A percentile compares a stretch with the other conserved stretches of the same genome.
These are phyloP conservation scores for Alternaria burnsii DNA, from an alignment of 2,329 filamentous ascomycete genomes.

Conservation along the genomic window DNA sequence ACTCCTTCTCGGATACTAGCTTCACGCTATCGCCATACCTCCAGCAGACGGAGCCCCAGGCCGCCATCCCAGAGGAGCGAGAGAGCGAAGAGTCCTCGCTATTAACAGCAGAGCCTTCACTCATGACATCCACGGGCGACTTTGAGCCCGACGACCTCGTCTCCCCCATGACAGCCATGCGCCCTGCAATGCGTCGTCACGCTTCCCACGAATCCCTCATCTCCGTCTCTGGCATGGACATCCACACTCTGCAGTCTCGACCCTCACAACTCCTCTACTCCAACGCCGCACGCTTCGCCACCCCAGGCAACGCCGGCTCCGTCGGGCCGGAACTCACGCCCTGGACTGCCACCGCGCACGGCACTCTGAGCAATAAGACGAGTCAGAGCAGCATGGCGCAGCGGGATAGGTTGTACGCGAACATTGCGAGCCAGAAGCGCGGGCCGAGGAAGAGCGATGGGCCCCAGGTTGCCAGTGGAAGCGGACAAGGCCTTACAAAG, in stretches of 20 bases:
- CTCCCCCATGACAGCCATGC: slow-evolving; percentile 46
- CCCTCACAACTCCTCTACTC: slow-evolving; percentile 75
- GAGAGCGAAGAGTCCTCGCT: slow-evolving; percentile 43
- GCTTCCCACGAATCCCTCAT: slow-evolving; percentile 88
- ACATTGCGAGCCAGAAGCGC: slow-evolving; percentile 39
- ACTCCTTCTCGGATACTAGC: slow-evolving; percentile 41
- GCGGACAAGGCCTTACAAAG: slow-evolving; percentile 54
- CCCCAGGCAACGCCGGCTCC: slow-evolving; percentile 54
- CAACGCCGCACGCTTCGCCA: slow-evolving; percentile 61
- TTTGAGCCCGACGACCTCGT: slow-evolving; percentile 42
- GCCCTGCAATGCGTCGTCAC: slow-evolving; percentile 66
- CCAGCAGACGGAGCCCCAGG: slow-evolving; percentile 30
- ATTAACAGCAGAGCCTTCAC: slow-evolving; percentile 20
- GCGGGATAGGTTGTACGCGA: slow-evolving; percentile 58
- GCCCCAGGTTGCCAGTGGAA: slow-evolving; percentile 16
- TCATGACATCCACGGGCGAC: slow-evolving; percentile 35
- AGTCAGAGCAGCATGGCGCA: slow-evolving; percentile 64
- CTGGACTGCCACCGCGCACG: slow-evolving; percentile 56
- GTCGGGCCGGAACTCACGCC: slow-evolving; percentile 53
- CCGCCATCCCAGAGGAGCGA: slow-evolving; percentile 49
- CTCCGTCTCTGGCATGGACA: slow-evolving; percentile 86
- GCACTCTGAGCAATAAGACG: slow-evolving; percentile 60
- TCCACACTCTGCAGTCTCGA: slow-evolving; percentile 79
- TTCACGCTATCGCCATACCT: slow-evolving; percentile 39
- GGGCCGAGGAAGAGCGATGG: slow-evolving; percentile 29